phyloP scores from a whole-genome alignment of 768 basidiomycete species.

The Neoboletus subvelutipes region DNA sequence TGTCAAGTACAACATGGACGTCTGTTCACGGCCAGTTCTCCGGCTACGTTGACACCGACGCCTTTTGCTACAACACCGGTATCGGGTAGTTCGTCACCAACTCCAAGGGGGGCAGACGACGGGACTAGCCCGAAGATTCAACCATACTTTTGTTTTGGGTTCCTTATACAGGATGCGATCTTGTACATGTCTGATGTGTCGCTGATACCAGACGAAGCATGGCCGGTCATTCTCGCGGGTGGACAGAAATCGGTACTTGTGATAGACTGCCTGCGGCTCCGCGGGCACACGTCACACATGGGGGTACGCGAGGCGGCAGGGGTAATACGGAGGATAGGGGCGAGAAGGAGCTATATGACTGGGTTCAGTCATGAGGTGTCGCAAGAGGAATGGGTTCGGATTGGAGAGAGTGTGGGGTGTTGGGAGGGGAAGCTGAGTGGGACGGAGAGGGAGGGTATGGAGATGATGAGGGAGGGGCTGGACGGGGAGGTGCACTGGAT shows the following conservation, averaged over 20 bases:
- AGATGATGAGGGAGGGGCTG: slow-evolving; percentile 47
- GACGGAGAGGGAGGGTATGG: slow-evolving; percentile 43
- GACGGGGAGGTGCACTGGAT: slow-evolving; percentile 53
- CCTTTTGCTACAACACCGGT: slow-evolving; percentile 39
- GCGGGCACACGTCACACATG: slow-evolving; percentile 74
- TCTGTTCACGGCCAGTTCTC: slow-evolving; percentile 47
- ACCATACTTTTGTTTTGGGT: slow-evolving; percentile 70
- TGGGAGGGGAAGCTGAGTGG: slow-evolving; percentile 27
- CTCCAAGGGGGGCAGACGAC: slow-evolving; percentile 9
- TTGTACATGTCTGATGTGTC: slow-evolving; percentile 85
- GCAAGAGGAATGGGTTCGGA: slow-evolving; percentile 74
- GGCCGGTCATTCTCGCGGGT: slow-evolving; percentile 45
- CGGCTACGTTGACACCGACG: slow-evolving; percentile 40
- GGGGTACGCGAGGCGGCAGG: slow-evolving; percentile 64
- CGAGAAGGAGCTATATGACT: slow-evolving; percentile 64
- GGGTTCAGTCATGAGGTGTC: slow-evolving; percentile 77
- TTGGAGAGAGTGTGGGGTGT: slow-evolving; percentile 52
- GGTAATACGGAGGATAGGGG: slow-evolving; percentile 55
- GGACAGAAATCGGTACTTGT: slow-evolving; percentile 53
- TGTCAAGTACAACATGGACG: slow-evolving; percentile 71
- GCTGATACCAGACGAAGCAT: slow-evolving; percentile 71
- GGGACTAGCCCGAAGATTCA: slow-evolving; percentile 29
- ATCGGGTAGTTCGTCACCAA: slow-evolving; percentile 32
- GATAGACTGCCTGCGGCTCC: slow-evolving; percentile 72
- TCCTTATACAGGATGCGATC: slow-evolving; percentile 63